Percentiles rank a stretch among this genome's conserved stretches.
These are phyloP conservation scores for Fusarium dimerum DNA, from an alignment of 2,329 filamentous ascomycete genomes.

Conservation along the genomic window DNA sequence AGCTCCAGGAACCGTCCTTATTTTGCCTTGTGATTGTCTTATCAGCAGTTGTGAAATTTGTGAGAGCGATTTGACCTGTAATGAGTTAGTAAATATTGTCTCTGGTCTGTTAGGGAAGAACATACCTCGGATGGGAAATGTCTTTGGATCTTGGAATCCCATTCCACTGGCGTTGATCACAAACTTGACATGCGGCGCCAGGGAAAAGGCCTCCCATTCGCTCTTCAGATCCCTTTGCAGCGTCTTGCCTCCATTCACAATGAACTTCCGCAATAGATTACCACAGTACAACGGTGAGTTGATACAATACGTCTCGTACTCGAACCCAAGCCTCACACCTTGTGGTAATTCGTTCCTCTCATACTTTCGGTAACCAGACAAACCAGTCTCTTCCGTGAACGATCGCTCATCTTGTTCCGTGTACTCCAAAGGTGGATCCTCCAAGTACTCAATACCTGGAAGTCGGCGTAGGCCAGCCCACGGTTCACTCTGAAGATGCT, in stretches of 20 bases:
- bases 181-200: constrained; percentile 23
- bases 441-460: constrained; percentile 54
- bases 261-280: constrained; percentile 33
- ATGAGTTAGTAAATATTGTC: constrained; percentile 5
- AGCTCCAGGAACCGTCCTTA: constrained; percentile 62
- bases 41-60: constrained; percentile 36
- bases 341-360: constrained; percentile 40
- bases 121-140: constrained; percentile 37
- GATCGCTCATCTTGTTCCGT: constrained; percentile 25
- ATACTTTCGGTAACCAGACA: constrained; percentile 32
- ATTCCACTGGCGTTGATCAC: constrained; percentile 37
- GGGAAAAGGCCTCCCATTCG: constrained; percentile 34
- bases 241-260: constrained; percentile 33
- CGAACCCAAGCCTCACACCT: constrained; percentile 46
- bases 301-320: constrained; percentile 56
- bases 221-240: constrained; percentile 29
- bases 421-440: constrained; percentile 44
- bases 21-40: constrained; percentile 60
- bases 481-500: constrained; percentile 25
- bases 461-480: constrained; percentile 49
- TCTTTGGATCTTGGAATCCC: constrained; percentile 35
- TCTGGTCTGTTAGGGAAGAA: neutral
- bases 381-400: constrained; percentile 31
- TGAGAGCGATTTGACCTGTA: constrained; percentile 39
- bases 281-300: constrained; percentile 56